Evolutionary conservation across 345 rosid genomes (phyloP), one percentile per base, ranked within the genome.

Genomic region (Cardamine resedifolia): DNA sequence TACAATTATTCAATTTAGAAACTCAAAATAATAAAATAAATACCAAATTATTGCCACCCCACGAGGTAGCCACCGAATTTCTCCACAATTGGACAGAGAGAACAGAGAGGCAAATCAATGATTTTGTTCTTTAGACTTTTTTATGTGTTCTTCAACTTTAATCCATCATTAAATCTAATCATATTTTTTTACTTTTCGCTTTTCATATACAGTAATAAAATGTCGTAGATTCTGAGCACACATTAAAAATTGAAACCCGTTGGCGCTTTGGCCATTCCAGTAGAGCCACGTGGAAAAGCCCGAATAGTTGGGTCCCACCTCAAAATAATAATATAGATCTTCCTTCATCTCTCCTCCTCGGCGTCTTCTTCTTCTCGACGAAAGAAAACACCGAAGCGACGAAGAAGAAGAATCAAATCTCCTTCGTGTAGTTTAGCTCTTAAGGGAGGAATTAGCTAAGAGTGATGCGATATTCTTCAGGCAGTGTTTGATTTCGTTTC

Each of bases 321-420:
- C n/a, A 38, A 55, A 12, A 47, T 45, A 51, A 53, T n/a, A 4
- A n/a, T n/a, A n/a, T 14, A 75, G 64, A 75, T 61, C 63, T 31
- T 66, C 38, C 14, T 14, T 41, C 50, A 6, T 64, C 56, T 70
- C 58, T 57, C 33, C 12, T 28, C 31, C 30, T 68, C 76, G 12
- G 12, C 58, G 9, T 72, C 67, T 18, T 49, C 64, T 31, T 27
- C 64, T 23, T 44, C 69, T 34, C 66, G 24, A 31, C 72, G 44
- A 51, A 4, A 67, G 8, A n/a, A 23, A 56, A 34, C 66, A 58
- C 63, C 59, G 64, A 55, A 18, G 31, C 70, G 41, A 3, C 58
- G 74, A 44, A 41, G 78, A 59, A 57, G 67, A 74, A 60, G 69
- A 68, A 24, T 55, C 44, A 1, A 33, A 33, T 68, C 74, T 68